Evolutionary conservation across 2,329 filamentous ascomycete species (phyloP).

Genomic region (Cryoendolithus antarcticus): DNA sequence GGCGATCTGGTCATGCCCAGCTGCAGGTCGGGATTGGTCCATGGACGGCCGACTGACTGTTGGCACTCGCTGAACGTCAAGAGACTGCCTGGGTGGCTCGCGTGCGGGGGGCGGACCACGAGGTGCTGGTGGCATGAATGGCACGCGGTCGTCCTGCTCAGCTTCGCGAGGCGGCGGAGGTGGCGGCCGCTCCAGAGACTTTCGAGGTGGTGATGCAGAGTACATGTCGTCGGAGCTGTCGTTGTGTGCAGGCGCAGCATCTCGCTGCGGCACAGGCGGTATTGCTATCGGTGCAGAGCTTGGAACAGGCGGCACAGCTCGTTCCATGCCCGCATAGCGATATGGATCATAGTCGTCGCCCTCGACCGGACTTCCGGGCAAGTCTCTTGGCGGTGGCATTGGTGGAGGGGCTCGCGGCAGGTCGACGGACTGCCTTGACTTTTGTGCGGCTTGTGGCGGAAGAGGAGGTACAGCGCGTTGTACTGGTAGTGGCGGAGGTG

Average conservation of each 20-base stretch:
- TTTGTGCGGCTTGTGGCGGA: slow-evolving; percentile 37
- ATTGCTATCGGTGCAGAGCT: slow-evolving; percentile 20
- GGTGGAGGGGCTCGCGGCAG: slow-evolving; percentile 59
- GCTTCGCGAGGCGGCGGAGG: slow-evolving; percentile 25
- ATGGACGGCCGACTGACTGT: slow-evolving; percentile 49
- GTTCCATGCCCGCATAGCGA: slow-evolving; percentile 29
- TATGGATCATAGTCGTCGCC: slow-evolving; percentile 59
- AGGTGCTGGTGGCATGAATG: slow-evolving; percentile 15
- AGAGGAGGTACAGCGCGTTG: slow-evolving; percentile 42
- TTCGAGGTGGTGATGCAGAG: slow-evolving; percentile 28
- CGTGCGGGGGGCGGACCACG: slow-evolving; percentile 30
- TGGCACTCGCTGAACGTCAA: slow-evolving; percentile 46
- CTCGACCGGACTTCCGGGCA: slow-evolving; percentile 26
- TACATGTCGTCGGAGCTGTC: slow-evolving; percentile 36
- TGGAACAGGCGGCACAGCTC: slow-evolving; percentile 19
- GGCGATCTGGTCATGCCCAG: slow-evolving; percentile 69
- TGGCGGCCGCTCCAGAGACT: slow-evolving; percentile 22
- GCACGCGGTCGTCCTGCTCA: slow-evolving; percentile 4
- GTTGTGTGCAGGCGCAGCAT: slow-evolving; percentile 18
- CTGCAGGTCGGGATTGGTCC: slow-evolving; percentile 61
- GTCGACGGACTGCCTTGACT: slow-evolving; percentile 54
- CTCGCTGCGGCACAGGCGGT: slow-evolving; percentile 22
- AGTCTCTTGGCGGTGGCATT: slow-evolving; percentile 41
- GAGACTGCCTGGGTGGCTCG: slow-evolving; percentile 34
- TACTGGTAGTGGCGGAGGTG: slow-evolving; percentile 23